Evolutionary conservation across 2,329 filamentous ascomycete species (phyloP), one percentile per base, ranked within the genome.

Genomic region (Ceratocystis albifundus): DNA sequence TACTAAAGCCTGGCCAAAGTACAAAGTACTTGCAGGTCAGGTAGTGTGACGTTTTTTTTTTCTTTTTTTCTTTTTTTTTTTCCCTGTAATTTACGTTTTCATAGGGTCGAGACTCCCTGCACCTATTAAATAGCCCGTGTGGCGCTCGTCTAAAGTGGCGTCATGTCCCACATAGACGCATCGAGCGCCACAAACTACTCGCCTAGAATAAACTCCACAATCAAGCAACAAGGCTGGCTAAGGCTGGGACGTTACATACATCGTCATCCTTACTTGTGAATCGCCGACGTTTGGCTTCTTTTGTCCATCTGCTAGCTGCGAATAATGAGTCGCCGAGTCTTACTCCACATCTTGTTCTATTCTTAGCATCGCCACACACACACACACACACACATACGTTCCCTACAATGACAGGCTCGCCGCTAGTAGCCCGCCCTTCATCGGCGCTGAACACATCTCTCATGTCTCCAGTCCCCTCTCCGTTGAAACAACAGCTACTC

Each of bases 341-440:
- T 28, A 5, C 48, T 22, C 48, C 6, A 36, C 32, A 8, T 15
- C 22, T n/a, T 28, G 6, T 6, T 59, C 30, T n/a, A 59, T 36
- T 59, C 55, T 36, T 36, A n/a, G 28, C 55, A 36, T 20, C 7
- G 55, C 55, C 28, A 22, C 55, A 4, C n/a, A n/a, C n/a, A n/a
- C n/a, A n/a, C n/a, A n/a, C n/a, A n/a, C n/a, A n/a, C n/a, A n/a
- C n/a, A n/a, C n/a, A n/a, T n/a, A n/a, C 55, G 6, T 28, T 20
- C 55, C 2, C 41, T 64, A 71, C 57, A 22, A 77, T 77, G 76
- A 75, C 75, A 66, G 75, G 73, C 67, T 77, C 76, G 25, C 76
- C 76, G 4, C 72, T 77, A 48, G 73, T 77, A 45, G 71, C 71
- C 8, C 71, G 72, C 30, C 71, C 74, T 28, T 70, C 71, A 28